Conservation (phyloP, 2,329 filamentous ascomycete genomes). For the Penicillium sp. region DNA sequence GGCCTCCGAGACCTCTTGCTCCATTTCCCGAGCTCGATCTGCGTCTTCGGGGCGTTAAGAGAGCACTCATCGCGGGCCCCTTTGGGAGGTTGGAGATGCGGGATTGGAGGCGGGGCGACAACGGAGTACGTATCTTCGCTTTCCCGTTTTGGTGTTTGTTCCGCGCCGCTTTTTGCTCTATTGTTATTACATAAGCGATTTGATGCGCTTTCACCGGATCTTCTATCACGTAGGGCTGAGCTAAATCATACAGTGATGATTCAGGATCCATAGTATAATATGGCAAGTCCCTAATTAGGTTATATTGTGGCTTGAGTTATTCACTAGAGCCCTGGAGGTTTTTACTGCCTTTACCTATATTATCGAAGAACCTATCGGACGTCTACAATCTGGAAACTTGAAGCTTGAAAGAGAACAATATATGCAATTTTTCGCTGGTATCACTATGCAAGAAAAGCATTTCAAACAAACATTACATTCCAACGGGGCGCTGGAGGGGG, state of each 20-base stretch:
- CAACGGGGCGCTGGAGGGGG: slow-evolving; percentile 38
- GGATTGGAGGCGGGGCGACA: slow-evolving; percentile 22
- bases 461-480: slow-evolving; percentile 11
- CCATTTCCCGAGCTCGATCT: slow-evolving; percentile 54
- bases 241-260: no score
- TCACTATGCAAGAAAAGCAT: slow-evolving; percentile 19
- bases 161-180: background rate
- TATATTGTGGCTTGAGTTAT: background rate
- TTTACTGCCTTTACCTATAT: background rate
- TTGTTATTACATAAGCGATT: background rate
- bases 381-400: no score
- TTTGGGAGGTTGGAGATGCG: slow-evolving; percentile 24
- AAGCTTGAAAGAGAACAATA: slow-evolving; percentile 1
- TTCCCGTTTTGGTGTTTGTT: background rate
- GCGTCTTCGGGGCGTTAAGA: slow-evolving; percentile 32
- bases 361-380: background rate
- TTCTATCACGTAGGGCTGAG: no score
- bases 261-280: no score
- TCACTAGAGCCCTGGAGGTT: background rate
- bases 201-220: background rate
- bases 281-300: no score
- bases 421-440: slow-evolving; percentile 26
- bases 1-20: slow-evolving; percentile 72
- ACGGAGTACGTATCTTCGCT: background rate
- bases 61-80: slow-evolving; percentile 37